phyloP scores from a whole-genome alignment of 116 monocot genomes.

The Zostera marina region DNA sequence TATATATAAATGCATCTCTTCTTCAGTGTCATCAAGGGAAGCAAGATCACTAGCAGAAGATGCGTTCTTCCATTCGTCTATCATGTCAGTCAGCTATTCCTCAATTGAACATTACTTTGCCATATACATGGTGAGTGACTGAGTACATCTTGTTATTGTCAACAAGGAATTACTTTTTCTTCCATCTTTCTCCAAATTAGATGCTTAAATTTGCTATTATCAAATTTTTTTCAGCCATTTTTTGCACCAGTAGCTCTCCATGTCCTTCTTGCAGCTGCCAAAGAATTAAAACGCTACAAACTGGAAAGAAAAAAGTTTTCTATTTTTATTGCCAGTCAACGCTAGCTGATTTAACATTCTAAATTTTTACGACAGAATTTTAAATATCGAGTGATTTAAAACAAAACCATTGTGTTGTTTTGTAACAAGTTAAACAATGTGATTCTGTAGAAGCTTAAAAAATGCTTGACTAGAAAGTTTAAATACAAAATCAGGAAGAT shows the following conservation, averaged over 20 bases:
- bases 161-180: neutral
- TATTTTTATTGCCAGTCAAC: neutral
- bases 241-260: conserved; percentile 81
- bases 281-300: conserved; percentile 52
- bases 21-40: conserved; percentile 42
- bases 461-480: too few species aligned
- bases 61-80: conserved; percentile 93
- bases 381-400: too few species aligned
- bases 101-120: conserved; percentile 87
- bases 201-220: neutral
- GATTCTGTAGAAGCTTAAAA: too few species aligned
- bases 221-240: conserved; percentile 41
- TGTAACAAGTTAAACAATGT: too few species aligned
- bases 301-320: conserved; percentile 38
- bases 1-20: neutral
- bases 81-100: conserved; percentile 94
- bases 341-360: neutral
- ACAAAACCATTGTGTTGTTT: too few species aligned
- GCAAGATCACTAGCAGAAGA: conserved; percentile 91
- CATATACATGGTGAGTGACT: conserved; percentile 77
- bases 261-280: conserved; percentile 59
- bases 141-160: neutral
- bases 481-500: too few species aligned
- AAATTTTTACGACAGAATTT: too few species aligned
- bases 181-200: neutral